These are phyloP conservation scores for Amaranthus hypochondriacus DNA, from an alignment of 148 eudicot species.

Conservation along the genomic window DNA sequence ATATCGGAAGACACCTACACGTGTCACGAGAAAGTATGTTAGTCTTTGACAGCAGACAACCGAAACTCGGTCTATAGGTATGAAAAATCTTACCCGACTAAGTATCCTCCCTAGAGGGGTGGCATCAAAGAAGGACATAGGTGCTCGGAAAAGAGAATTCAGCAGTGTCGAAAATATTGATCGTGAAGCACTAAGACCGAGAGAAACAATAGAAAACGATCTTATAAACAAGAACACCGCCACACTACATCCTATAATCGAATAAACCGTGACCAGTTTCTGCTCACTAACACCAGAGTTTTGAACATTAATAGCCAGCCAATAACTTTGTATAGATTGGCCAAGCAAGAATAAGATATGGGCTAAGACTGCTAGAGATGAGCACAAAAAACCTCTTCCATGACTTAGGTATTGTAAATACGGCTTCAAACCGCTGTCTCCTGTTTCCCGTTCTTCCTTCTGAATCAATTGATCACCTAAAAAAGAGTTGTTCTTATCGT, in stretches of 20 bases:
- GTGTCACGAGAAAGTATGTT: slow-evolving; percentile 6
- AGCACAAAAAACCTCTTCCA: slow-evolving; percentile 39
- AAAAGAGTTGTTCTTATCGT: slow-evolving; percentile 12
- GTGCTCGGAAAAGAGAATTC: slow-evolving; percentile 55
- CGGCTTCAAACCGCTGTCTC: slow-evolving; percentile 49
- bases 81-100: slow-evolving; percentile 43
- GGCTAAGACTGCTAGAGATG: slow-evolving; percentile 29
- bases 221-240: slow-evolving; percentile 32
- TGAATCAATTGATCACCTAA: slow-evolving; percentile 47
- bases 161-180: slow-evolving; percentile 42
- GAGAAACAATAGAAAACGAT: slow-evolving; percentile 33
- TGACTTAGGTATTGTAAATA: slow-evolving; percentile 51
- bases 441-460: slow-evolving; percentile 54
- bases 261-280: slow-evolving; percentile 32
- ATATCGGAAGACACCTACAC: slow-evolving; percentile 51
- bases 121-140: slow-evolving; percentile 62
- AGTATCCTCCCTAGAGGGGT: slow-evolving; percentile 63
- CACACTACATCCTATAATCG: slow-evolving; percentile 30
- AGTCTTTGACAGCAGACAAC: neutral
- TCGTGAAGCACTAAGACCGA: slow-evolving; percentile 42
- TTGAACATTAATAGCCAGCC: slow-evolving; percentile 50
- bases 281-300: slow-evolving; percentile 24
- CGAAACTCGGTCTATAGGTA: neutral
- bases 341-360: slow-evolving; percentile 37
- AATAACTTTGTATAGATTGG: slow-evolving; percentile 48